Evolutionary conservation across 169 alveolate species (phyloP).

Genomic region (Plasmodium cynomolgi): DNA sequence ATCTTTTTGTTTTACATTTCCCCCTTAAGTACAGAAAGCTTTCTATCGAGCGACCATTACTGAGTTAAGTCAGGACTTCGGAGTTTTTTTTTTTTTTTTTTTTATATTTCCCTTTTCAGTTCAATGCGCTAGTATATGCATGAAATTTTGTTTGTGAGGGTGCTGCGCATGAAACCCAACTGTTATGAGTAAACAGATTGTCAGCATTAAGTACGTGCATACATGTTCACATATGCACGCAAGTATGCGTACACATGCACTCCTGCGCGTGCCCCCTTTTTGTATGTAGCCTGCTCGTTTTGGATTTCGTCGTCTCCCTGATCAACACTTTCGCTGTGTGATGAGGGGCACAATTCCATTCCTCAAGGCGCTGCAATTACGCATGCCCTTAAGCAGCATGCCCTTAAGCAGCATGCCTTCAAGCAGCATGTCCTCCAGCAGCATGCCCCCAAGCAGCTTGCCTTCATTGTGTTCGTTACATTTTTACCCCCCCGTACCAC

Average conservation of each 20-base stretch:
- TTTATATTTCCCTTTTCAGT: conserved; percentile 9
- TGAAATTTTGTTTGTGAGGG: not conserved
- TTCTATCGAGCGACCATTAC: not conserved
- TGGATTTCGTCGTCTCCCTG: not conserved
- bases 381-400: not conserved
- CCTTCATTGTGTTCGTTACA: not conserved
- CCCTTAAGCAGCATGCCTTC: not conserved
- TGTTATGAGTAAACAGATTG: not conserved
- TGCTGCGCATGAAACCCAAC: not conserved
- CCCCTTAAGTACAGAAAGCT: not conserved
- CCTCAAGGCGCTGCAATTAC: not conserved
- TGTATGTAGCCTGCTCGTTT: not conserved
- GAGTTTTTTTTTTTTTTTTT: conserved; percentile 1
- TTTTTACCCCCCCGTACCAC: not conserved
- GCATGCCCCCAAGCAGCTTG: too few species aligned
- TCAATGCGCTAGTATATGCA: not conserved
- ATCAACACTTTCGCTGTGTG: not conserved
- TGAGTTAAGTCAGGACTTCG: conserved; percentile 12
- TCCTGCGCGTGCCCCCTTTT: not conserved
- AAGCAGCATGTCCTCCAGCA: too few species aligned
- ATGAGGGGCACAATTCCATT: not conserved
- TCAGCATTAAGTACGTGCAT: not conserved
- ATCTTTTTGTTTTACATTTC: conserved; percentile 10
- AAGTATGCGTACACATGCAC: not conserved
- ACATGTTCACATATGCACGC: not conserved